Conservation (phyloP, 129 eudicot genomes). For the Lonicera japonica region DNA sequence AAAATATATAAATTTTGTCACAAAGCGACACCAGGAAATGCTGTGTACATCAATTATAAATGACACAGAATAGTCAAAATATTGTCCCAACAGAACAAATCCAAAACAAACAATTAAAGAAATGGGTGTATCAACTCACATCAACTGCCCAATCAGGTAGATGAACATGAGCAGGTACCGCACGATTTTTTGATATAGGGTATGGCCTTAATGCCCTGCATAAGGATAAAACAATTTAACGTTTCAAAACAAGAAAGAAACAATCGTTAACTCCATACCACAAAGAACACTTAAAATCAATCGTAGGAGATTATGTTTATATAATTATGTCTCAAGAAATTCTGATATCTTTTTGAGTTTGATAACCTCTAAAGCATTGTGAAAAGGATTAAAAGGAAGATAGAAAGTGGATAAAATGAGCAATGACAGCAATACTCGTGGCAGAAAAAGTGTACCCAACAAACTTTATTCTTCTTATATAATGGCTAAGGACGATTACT, state of each 20-base stretch:
- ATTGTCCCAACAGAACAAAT: not conserved
- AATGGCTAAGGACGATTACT: no score
- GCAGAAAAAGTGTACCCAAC: no score
- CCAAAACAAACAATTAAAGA: not conserved
- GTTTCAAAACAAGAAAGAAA: not conserved
- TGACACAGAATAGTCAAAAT: not conserved
- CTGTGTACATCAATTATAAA: not conserved
- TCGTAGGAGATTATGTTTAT: no score
- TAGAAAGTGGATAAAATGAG: no score
- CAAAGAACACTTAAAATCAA: not conserved
- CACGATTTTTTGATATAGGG: slow-evolving; percentile 73
- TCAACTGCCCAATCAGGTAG: slow-evolving; percentile 94
- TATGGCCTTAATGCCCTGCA: slow-evolving; percentile 75
- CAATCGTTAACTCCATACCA: not conserved
- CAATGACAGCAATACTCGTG: no score
- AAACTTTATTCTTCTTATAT: no score
- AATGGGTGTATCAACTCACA: slow-evolving; percentile 41
- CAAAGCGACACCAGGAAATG: not conserved
- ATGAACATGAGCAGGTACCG: slow-evolving; percentile 67
- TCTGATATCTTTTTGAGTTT: no score
- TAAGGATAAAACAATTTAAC: not conserved
- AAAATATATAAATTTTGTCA: not conserved
- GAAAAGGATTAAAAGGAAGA: no score
- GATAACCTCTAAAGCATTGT: no score
- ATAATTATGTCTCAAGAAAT: no score